phyloP scores from a whole-genome alignment of 1,284 basidiomycete species.

The Moniliella sp. region DNA sequence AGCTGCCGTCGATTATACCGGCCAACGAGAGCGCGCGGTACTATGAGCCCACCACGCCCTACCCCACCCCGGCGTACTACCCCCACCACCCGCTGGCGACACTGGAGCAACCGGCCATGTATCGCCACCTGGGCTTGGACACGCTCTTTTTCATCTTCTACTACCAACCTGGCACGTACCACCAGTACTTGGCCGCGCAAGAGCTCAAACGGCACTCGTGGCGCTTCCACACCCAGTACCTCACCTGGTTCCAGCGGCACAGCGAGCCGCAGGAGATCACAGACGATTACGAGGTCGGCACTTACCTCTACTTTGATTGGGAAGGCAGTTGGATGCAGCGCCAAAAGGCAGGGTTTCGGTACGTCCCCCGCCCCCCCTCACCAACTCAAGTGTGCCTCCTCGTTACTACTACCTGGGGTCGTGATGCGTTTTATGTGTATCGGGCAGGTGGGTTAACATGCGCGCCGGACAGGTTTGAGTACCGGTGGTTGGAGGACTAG shows the following conservation, averaged over 20 bases:
- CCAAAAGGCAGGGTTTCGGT: too few species aligned
- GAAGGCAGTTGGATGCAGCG: background rate
- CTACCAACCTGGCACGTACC: slow-evolving; percentile 85
- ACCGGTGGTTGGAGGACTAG: too few species aligned
- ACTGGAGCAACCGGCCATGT: slow-evolving; percentile 64
- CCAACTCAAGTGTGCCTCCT: too few species aligned
- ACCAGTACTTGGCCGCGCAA: slow-evolving; percentile 89
- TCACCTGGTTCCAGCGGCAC: slow-evolving; percentile 95
- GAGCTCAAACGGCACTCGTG: slow-evolving; percentile 93
- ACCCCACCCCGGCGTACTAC: slow-evolving; percentile 77
- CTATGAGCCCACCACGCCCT: slow-evolving; percentile 81
- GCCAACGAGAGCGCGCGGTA: slow-evolving; percentile 54
- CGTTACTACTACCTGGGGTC: too few species aligned
- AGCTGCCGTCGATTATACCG: slow-evolving; percentile 76
- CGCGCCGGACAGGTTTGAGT: too few species aligned
- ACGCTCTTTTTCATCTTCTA: slow-evolving; percentile 98
- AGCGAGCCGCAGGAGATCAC: slow-evolving; percentile 95
- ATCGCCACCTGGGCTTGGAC: slow-evolving; percentile 81
- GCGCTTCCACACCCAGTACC: slow-evolving; percentile 97
- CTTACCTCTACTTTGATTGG: slow-evolving; percentile 37
- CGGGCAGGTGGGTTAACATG: too few species aligned
- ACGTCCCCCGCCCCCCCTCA: too few species aligned
- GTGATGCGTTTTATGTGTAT: too few species aligned
- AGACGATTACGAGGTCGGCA: slow-evolving; percentile 98
- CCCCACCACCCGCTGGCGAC: slow-evolving; percentile 65